These are phyloP conservation scores for Kandelia obovata DNA, from an alignment of 345 rosid genomes.

Conservation along the genomic window DNA sequence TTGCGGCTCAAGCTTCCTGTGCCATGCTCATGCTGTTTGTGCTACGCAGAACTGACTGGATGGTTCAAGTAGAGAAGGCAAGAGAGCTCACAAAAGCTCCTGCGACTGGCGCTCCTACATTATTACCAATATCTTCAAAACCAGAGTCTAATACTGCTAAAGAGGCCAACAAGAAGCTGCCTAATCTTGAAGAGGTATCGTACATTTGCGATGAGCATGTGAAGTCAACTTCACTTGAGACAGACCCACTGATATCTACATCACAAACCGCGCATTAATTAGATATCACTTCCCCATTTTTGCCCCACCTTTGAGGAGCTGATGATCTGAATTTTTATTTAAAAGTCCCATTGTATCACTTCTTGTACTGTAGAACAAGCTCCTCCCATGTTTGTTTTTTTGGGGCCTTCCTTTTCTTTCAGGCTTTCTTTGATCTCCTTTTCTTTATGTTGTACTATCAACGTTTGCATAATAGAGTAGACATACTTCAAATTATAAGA, in stretches of 20 bases:
- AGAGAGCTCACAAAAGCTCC: constrained; percentile 51
- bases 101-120: constrained; percentile 5
- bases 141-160: constrained; percentile 9
- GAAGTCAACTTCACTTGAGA: constrained; percentile 43
- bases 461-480: constrained; percentile 18
- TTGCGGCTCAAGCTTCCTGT: constrained; percentile 92
- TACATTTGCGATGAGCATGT: constrained; percentile 37
- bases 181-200: constrained; percentile 34
- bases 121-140: constrained; percentile 27
- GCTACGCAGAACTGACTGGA: constrained; percentile 73
- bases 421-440: background rate
- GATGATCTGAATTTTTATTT: constrained; percentile 21
- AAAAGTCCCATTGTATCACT: background rate
- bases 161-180: constrained; percentile 9
- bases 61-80: constrained; percentile 62
- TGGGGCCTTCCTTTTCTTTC: background rate
- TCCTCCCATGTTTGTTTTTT: background rate
- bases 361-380: constrained; percentile 21
- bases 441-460: constrained; percentile 14
- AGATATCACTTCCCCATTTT: constrained; percentile 21
- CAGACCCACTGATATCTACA: constrained; percentile 41
- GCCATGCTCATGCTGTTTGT: constrained; percentile 71
- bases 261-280: constrained; percentile 22
- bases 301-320: constrained; percentile 21
- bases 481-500: constrained; percentile 10